Evolutionary conservation across 306 rosid species (phyloP), one percentile per base, ranked within the genome.

Genomic region (Trifolium repens): DNA sequence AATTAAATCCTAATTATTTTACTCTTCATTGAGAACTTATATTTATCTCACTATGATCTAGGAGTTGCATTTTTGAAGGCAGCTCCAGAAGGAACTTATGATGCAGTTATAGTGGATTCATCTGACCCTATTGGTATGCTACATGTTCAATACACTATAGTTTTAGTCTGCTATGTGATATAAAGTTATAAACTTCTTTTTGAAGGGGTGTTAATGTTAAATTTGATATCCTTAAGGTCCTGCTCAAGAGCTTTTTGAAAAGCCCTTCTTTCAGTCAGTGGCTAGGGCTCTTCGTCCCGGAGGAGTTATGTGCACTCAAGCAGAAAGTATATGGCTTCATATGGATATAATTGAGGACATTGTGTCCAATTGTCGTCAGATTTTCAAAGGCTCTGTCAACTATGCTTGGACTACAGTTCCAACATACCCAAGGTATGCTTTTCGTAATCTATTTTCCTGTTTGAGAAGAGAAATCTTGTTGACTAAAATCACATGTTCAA

Each of bases 361-460:
- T 52, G 96, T 92, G 32, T 60, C 86, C 32, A 96, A 96, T 69
- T 96, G 98, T 68, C 92, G 91, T 65, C 90, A 89, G 43, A 83
- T 84, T 84, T 96, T 92, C 57, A 90, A 89, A 87, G 99, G 99
- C 84, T 89, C 99, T n/a, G 98, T 96, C 71, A 92, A 92, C 85
- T 96, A 96, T 72, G 99, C 99, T 60, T 96, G 99, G 99, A 96
- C 99, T 61, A 96, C 99, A 6, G 99, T 96, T 83, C 99, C 99
- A 58, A 96, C 99, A 79, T 96, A 92, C 74, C 99, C 99, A 77
- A 96, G 99, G 99, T 87, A 73, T 71, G 12, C 54, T 57, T 34
- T 67, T 13, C 5, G 2, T 12, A 35, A 11, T 12, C 27, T 66
- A 7, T 43, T 52, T 54, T 62, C 52, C 53, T 66, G 6, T 66